Conservation (phyloP, 2,329 filamentous ascomycete genomes). For the Hypomyces rosellus region DNA sequence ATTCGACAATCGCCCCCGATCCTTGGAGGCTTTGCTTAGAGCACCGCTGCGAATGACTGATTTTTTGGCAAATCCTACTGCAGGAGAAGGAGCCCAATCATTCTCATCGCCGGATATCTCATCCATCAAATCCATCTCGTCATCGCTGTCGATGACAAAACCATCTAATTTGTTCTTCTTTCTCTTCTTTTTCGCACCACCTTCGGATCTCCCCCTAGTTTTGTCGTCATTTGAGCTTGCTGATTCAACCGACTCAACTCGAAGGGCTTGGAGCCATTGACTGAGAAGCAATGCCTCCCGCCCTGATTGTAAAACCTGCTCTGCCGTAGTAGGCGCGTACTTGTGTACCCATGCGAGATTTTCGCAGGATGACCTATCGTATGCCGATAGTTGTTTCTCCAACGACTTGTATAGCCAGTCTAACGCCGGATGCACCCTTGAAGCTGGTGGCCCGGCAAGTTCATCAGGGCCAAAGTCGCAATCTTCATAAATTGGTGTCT, state of each 20-base stretch:
- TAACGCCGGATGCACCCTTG: constrained; percentile 51
- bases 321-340: constrained; percentile 65
- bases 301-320: constrained; percentile 69
- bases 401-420: constrained; percentile 54
- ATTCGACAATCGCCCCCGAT: constrained; percentile 55
- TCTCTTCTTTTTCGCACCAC: constrained; percentile 51
- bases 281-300: constrained; percentile 64
- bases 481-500: constrained; percentile 9
- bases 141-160: constrained; percentile 73
- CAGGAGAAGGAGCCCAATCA: constrained; percentile 33
- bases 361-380: constrained; percentile 74
- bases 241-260: constrained; percentile 69
- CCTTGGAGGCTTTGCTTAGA: constrained; percentile 32
- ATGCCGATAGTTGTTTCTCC: constrained; percentile 61
- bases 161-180: constrained; percentile 70
- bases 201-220: constrained; percentile 23
- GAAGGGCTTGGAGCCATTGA: constrained; percentile 74
- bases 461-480: constrained; percentile 30
- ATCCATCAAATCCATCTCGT: constrained; percentile 64
- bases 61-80: constrained; percentile 37
- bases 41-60: constrained; percentile 47
- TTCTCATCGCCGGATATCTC: constrained; percentile 59
- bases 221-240: constrained; percentile 35
- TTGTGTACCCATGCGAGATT: constrained; percentile 71
- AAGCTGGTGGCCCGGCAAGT: constrained; percentile 16